phyloP scores from a whole-genome alignment of 2,329 filamentous ascomycete genomes.

The Moelleriella libera region DNA sequence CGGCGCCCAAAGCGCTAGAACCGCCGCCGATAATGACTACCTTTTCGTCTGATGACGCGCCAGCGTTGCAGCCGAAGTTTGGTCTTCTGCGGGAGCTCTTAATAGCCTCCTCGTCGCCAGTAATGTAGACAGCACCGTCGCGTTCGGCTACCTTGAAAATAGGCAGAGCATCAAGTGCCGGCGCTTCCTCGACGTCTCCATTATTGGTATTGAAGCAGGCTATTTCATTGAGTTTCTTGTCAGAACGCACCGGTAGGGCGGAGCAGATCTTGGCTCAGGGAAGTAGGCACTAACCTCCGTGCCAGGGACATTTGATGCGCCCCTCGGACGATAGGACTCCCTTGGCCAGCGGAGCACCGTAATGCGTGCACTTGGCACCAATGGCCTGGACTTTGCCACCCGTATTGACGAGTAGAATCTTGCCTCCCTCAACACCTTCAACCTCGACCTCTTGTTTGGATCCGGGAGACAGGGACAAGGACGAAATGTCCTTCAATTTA shows the following conservation, averaged over 20 bases:
- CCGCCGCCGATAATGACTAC: conserved; percentile 84
- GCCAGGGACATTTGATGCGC: conserved; percentile 86
- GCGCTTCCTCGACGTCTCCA: conserved; percentile 90
- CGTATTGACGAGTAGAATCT: conserved; percentile 73
- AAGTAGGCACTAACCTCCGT: conserved; percentile 52
- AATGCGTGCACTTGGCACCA: conserved; percentile 78
- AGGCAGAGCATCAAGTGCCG: conserved; percentile 73
- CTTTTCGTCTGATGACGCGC: conserved; percentile 30
- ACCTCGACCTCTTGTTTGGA: conserved; percentile 85
- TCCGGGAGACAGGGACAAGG: conserved; percentile 60
- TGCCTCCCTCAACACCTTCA: conserved; percentile 74
- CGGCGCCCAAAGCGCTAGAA: conserved; percentile 65
- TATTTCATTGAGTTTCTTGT: conserved; percentile 15
- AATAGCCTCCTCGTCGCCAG: conserved; percentile 63
- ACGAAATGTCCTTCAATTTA: conserved; percentile 63
- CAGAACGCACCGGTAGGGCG: neutral
- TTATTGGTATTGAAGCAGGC: conserved; percentile 86
- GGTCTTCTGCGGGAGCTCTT: conserved; percentile 62
- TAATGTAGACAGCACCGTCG: conserved; percentile 72
- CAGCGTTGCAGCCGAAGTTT: conserved; percentile 51
- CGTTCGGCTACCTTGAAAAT: conserved; percentile 72
- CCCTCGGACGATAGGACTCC: conserved; percentile 75
- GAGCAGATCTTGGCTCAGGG: too few species aligned
- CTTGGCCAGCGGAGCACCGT: conserved; percentile 77
- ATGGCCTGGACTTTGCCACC: conserved; percentile 65